Evolutionary conservation across 2,329 filamentous ascomycete genomes (phyloP), one percentile per base, ranked within the genome.

Genomic region (Fusarium incarnatum): DNA sequence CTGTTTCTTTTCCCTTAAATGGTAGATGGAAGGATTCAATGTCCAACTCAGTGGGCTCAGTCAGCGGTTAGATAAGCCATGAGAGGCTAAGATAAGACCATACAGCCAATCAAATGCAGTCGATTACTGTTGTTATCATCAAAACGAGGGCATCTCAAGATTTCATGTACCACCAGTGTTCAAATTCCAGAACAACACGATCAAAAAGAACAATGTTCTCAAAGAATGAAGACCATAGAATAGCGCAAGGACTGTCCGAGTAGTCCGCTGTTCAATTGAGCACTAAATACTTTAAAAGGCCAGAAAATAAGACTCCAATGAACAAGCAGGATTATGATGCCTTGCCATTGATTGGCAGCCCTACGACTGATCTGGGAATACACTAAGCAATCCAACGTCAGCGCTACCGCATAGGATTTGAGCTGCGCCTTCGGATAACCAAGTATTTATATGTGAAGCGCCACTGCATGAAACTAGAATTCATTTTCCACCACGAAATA

Each of bases 381-480:
- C 30, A 30, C 30, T 20, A 44, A 23, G 25, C 5, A 5, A 57
- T 64, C 59, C 32, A 28, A 64, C 61, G 61, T 64, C 50, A 64
- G 61, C 61, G 45, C 61, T 50, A 64, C 20, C 10, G 34, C 7
- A 7, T 11, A 7, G 8, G 4, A 7, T 7, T 6, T 16, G 9
- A 10, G 15, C 53, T 49, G 42, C 30, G 42, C 53, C 53, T 16
- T 32, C 9, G 12, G 15, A 10, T 3, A 11, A 22, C 9, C 18
- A 25, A 25, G 37, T 40, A 58, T 27, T 54, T 58, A 58, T 8
- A 20, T 22, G 12, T 2, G 4, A 40, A 15, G 6, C 9, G 20
- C 27, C 25, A 13, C 45, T 16, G 11, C 23, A 5, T 27, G 3
- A 37, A 18, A 8, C 13, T 25, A 10, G 6, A 27, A 8, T 13